phyloP scores from a whole-genome alignment of 192 early-diverging fungal species.

The Funneliformis geosporum region DNA sequence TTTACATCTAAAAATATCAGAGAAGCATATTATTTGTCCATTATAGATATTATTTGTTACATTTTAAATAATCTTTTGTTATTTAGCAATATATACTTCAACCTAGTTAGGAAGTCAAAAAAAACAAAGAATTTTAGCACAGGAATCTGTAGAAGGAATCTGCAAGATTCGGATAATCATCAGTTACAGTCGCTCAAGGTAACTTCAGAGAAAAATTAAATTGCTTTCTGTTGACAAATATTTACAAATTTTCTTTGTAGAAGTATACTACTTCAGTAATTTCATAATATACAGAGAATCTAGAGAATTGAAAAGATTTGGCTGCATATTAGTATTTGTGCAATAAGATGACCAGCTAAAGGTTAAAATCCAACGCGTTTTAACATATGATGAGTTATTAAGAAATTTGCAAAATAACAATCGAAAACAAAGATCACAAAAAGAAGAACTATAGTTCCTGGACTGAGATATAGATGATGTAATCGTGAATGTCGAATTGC shows the following conservation, averaged over 20 bases:
- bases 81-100: constrained; percentile 4
- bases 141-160: not conserved
- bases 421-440: not conserved
- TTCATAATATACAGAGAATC: not conserved
- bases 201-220: too few species aligned
- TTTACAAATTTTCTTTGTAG: too few species aligned
- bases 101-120: not conserved
- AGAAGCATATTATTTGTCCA: too few species aligned
- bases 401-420: not conserved
- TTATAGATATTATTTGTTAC: too few species aligned
- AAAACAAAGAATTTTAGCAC: constrained; percentile 1
- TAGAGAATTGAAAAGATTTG: not conserved
- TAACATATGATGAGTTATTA: not conserved
- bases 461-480: not conserved
- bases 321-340: not conserved
- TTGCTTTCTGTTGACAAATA: too few species aligned
- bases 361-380: not conserved
- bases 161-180: not conserved
- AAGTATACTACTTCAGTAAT: too few species aligned
- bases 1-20: too few species aligned
- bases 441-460: not conserved
- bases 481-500: not conserved
- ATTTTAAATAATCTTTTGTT: too few species aligned
- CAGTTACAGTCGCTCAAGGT: not conserved
- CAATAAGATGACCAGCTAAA: not conserved